phyloP scores from a whole-genome alignment of 2,329 filamentous ascomycete genomes.

The Cercospora berteroae region DNA sequence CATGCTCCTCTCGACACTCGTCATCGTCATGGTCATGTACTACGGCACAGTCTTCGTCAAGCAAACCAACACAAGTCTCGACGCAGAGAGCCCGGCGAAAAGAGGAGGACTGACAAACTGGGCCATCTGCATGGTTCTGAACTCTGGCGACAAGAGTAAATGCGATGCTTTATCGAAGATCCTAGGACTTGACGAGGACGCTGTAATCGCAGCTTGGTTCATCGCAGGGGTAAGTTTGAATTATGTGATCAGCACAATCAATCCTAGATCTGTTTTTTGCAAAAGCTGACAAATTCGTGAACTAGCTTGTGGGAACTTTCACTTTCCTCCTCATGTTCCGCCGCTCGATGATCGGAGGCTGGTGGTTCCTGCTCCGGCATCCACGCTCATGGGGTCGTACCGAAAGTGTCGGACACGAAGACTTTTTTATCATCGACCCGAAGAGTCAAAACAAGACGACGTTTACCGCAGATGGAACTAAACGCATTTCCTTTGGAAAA shows the following conservation, averaged over 20 bases:
- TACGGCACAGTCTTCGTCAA: slow-evolving; percentile 79
- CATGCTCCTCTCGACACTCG: slow-evolving; percentile 74
- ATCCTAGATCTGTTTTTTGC: background rate
- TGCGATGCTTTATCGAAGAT: slow-evolving; percentile 59
- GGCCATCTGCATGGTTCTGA: slow-evolving; percentile 61
- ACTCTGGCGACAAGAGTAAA: slow-evolving; percentile 58
- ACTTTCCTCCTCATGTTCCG: slow-evolving; percentile 72
- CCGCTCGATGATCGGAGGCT: slow-evolving; percentile 72
- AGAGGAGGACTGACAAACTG: slow-evolving; percentile 58
- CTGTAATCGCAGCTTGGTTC: slow-evolving; percentile 69
- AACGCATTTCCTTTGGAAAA: slow-evolving; percentile 23
- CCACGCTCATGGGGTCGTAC: slow-evolving; percentile 13
- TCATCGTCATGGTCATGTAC: slow-evolving; percentile 76
- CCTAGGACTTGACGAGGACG: slow-evolving; percentile 59
- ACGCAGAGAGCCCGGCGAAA: slow-evolving; percentile 50
- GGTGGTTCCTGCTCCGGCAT: slow-evolving; percentile 59
- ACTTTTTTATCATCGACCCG: slow-evolving; percentile 16
- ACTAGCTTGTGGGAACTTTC: slow-evolving; percentile 80
- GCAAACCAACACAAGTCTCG: slow-evolving; percentile 57
- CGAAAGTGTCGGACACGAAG: slow-evolving; percentile 14
- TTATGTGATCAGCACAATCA: background rate
- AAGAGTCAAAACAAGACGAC: background rate
- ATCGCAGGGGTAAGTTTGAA: slow-evolving; percentile 54
- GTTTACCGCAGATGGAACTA: background rate
- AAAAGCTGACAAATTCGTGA: slow-evolving; percentile 2